Conservation (phyloP, 2,329 filamentous ascomycete genomes). For the Ceratocystis lukuohia region DNA sequence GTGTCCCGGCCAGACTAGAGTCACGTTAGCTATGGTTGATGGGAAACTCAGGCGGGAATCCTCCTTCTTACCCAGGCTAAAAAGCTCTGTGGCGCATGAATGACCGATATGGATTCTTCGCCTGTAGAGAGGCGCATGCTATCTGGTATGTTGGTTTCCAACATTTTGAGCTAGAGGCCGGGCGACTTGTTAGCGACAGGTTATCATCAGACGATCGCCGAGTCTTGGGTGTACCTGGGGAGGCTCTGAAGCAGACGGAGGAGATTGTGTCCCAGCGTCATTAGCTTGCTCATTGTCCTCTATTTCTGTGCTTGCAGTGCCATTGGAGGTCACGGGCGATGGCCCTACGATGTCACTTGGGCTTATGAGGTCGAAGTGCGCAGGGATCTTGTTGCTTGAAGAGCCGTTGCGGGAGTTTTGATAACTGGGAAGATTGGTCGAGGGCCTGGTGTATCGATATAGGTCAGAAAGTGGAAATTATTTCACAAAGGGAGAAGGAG, state of each 20-base stretch:
- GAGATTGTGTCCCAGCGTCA: constrained; percentile 32
- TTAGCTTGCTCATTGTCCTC: constrained; percentile 57
- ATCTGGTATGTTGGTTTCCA: constrained; percentile 45
- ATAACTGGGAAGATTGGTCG: constrained; percentile 29
- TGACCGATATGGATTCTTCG: constrained; percentile 77
- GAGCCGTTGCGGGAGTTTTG: constrained; percentile 40
- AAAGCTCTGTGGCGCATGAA: constrained; percentile 78
- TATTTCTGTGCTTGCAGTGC: constrained; percentile 71
- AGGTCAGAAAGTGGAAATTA: not conserved
- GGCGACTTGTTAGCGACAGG: not conserved
- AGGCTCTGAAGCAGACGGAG: constrained; percentile 6
- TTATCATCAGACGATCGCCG: not conserved
- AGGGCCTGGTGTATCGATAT: constrained; percentile 29
- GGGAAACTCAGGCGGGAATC: not conserved
- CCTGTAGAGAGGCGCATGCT: constrained; percentile 45
- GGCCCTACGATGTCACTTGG: constrained; percentile 62
- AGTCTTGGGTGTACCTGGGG: constrained; percentile 13
- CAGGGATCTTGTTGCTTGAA: constrained; percentile 33
- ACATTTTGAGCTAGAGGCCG: constrained; percentile 28
- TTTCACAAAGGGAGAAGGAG: not conserved
- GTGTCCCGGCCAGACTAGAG: constrained; percentile 7
- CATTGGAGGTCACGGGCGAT: constrained; percentile 74
- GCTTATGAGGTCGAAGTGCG: constrained; percentile 44
- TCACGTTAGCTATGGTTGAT: not conserved
- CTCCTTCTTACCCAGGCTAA: constrained; percentile 53